Evolutionary conservation across 1,139 yeast species (phyloP).

Genomic region (Taiozyma sp.): DNA sequence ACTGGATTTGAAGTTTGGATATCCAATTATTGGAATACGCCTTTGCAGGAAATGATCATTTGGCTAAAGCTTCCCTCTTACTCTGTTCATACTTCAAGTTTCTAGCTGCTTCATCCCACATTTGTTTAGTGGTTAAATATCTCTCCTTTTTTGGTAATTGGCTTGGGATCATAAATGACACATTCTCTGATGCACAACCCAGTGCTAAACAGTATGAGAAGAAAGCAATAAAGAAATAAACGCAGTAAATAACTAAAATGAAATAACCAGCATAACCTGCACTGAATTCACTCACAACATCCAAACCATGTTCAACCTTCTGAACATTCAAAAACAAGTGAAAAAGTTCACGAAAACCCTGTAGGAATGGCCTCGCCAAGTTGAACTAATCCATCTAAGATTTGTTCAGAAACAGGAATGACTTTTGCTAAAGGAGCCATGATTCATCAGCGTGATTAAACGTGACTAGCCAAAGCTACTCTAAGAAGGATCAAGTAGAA

Average conservation of each 20-base stretch:
- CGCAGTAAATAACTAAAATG: neutral
- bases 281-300: neutral
- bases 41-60: neutral
- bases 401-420: neutral
- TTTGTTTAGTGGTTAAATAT: neutral
- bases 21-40: neutral
- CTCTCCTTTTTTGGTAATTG: neutral
- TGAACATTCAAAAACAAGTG: neutral
- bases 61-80: neutral
- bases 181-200: neutral
- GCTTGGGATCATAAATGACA: neutral
- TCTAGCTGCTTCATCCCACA: neutral
- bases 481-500: no score
- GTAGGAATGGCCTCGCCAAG: neutral
- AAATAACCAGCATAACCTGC: neutral
- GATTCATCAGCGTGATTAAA: no score
- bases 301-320: neutral
- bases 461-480: no score
- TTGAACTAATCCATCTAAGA: neutral
- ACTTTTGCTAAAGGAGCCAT: neutral
- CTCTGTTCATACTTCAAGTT: neutral
- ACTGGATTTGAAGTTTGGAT: neutral
- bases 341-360: neutral
- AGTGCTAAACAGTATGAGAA: neutral
- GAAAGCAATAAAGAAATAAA: neutral